phyloP scores from a whole-genome alignment of 2,329 filamentous ascomycete species.

The Pseudopithomyces chartarum region DNA sequence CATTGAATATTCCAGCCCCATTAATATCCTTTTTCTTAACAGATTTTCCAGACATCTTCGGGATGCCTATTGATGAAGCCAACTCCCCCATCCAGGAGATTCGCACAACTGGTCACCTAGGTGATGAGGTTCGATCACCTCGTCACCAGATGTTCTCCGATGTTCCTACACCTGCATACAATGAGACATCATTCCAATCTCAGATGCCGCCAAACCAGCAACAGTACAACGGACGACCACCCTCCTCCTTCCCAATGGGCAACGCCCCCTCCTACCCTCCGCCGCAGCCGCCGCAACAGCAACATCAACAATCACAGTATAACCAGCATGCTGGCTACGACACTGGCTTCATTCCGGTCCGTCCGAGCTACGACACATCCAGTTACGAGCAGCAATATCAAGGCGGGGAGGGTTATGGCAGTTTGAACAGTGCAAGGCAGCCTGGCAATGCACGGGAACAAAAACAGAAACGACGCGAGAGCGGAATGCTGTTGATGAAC shows the following conservation, averaged over 20 bases:
- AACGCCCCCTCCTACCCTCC: conserved; percentile 32
- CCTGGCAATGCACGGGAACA: conserved; percentile 34
- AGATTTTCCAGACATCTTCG: conserved; percentile 87
- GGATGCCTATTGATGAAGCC: conserved; percentile 65
- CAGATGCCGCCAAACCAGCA: conserved; percentile 8
- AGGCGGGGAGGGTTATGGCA: conserved; percentile 39
- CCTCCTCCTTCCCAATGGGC: conserved; percentile 27
- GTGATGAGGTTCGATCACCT: conserved; percentile 65
- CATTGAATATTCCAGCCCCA: conserved; percentile 91
- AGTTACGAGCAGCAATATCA: conserved; percentile 31
- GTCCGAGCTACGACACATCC: conserved; percentile 52
- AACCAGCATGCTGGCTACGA: conserved; percentile 43
- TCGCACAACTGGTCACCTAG: conserved; percentile 48
- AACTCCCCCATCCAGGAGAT: conserved; percentile 53
- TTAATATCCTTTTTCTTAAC: conserved; percentile 94
- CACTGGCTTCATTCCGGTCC: conserved; percentile 56
- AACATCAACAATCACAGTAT: conserved; percentile 14
- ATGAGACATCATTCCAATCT: conserved; percentile 58
- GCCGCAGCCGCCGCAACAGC: conserved; percentile 15
- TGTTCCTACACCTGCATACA: conserved; percentile 67
- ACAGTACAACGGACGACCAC: conserved; percentile 28
- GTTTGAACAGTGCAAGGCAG: conserved; percentile 39
- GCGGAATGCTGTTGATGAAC: conserved; percentile 47
- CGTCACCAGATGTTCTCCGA: conserved; percentile 70
- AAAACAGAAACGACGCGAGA: conserved; percentile 42